These are phyloP conservation scores for Panellus pusillus DNA, from an alignment of 768 basidiomycete genomes.

Conservation along the genomic window DNA sequence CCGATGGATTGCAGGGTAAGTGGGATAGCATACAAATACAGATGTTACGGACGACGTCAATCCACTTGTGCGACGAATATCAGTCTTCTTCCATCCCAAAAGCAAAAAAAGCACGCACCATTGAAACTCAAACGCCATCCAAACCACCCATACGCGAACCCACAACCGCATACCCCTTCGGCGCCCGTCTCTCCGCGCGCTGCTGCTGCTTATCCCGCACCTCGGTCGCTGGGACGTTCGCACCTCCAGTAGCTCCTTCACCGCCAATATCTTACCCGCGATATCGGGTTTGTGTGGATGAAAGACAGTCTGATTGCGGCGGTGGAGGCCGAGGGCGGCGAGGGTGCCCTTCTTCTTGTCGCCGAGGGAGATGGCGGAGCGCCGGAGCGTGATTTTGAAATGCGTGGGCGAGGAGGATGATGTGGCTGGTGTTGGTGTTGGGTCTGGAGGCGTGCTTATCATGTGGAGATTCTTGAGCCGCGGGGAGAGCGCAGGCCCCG, in stretches of 20 bases:
- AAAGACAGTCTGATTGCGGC: slow-evolving; percentile 84
- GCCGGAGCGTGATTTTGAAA: slow-evolving; percentile 85
- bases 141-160: slow-evolving; percentile 24
- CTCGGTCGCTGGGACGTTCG: slow-evolving; percentile 69
- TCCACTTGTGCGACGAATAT: too few relatives aligned
- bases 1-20: too few relatives aligned
- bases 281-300: slow-evolving; percentile 69
- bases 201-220: slow-evolving; percentile 74
- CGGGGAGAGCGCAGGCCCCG: too few relatives aligned
- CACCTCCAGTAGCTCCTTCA: slow-evolving; percentile 91
- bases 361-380: slow-evolving; percentile 84
- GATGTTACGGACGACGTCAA: too few relatives aligned
- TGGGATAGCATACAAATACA: too few relatives aligned
- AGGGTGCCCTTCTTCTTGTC: slow-evolving; percentile 71
- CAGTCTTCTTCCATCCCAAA: too few relatives aligned
- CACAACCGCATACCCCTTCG: slow-evolving; percentile 66
- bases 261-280: slow-evolving; percentile 82
- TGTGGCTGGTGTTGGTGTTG: too few relatives aligned
- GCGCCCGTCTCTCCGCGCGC: slow-evolving; percentile 62
- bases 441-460: too few relatives aligned
- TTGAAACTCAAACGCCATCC: slow-evolving; percentile 4
- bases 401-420: slow-evolving; percentile 34
- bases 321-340: slow-evolving; percentile 78
- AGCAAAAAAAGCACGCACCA: too few relatives aligned
- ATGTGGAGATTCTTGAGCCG: too few relatives aligned